Evolutionary conservation across 345 rosid genomes (phyloP), one percentile per base, ranked within the genome.

Genomic region (Alliaria petiolata): DNA sequence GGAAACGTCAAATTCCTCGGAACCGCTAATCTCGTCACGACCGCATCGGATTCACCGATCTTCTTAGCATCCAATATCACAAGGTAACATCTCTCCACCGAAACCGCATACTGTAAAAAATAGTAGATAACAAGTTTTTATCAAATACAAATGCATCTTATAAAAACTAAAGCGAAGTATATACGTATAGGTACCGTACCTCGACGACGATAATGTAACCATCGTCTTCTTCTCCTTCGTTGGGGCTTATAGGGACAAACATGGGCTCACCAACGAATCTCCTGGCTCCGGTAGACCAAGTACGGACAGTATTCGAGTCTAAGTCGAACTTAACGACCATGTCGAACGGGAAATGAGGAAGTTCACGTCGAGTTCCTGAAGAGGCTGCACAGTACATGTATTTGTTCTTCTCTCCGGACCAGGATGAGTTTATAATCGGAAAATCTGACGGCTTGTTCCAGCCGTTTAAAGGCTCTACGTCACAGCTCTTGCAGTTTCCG

Each of bases 171-270:
- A 8, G 4, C 2, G 2, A 30, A 50, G 10, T 17, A 13, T 17
- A 39, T 25, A n/a, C n/a, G n/a, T n/a, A n/a, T n/a, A n/a, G 6
- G 14, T 10, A 30, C n/a, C 16, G 46, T 59, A 91, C 98, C 92
- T 93, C 97, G n/a, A 93, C 90, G 1, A 89, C 83, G 0, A 93
- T 71, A 74, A 93, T 83, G 72, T 87, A 93, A 17, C 98, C 98
- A 13, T 86, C 89, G 16, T 87, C 93, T 56, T 56, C 62, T 10
- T 56, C 85, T 1, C 44, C 65, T 11, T 56, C 28, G 8, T 16
- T 54, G 3, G 60, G 73, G 50, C 69, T 83, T 36, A 36, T 87
- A 39, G 91, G 82, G 15, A 89, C 83, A 70, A 93, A 87, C 71
- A 85, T 83, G 3, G 97, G 98, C 79, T 93, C 98, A 13, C 97